Evolutionary conservation across 108 stramenopile genomes (phyloP).

Genomic region (Pseudonitzschia multiseries): DNA sequence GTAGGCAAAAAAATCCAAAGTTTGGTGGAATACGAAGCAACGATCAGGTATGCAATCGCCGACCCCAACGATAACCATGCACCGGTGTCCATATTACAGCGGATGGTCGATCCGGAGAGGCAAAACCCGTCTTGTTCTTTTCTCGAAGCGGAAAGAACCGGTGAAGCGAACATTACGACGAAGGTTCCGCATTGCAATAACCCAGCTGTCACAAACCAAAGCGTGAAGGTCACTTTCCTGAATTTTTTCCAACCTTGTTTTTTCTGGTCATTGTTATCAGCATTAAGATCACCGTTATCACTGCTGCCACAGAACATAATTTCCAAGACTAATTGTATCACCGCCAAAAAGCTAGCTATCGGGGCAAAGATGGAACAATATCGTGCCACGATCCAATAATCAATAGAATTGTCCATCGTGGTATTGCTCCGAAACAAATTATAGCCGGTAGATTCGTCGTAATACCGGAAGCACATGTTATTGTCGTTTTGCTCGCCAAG

Average conservation of each 20-base stretch:
- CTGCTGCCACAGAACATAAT: not conserved
- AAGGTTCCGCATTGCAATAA: not conserved
- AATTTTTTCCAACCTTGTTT: not conserved
- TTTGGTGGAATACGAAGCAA: not conserved
- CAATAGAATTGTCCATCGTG: not conserved
- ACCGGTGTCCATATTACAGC: not conserved
- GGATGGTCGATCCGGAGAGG: not conserved
- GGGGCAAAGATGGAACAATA: slow-evolving; percentile 24
- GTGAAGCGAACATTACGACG: not conserved
- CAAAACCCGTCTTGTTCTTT: not conserved
- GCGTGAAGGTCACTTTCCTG: not conserved
- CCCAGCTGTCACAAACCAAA: not conserved
- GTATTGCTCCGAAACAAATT: not conserved
- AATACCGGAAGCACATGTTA: slow-evolving; percentile 16
- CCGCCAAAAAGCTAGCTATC: slow-evolving; percentile 12
- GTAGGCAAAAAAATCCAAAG: not conserved
- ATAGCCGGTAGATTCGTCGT: slow-evolving; percentile 4
- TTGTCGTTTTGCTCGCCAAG: not conserved
- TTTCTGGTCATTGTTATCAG: not conserved
- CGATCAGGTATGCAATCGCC: not conserved
- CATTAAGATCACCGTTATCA: not conserved
- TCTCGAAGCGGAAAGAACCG: not conserved
- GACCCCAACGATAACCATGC: not conserved
- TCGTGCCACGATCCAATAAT: slow-evolving; percentile 22
- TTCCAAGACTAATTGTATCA: slow-evolving; percentile 22